Conservation (phyloP, 176 grass and related monocot species). For the Lolium rigidum region DNA sequence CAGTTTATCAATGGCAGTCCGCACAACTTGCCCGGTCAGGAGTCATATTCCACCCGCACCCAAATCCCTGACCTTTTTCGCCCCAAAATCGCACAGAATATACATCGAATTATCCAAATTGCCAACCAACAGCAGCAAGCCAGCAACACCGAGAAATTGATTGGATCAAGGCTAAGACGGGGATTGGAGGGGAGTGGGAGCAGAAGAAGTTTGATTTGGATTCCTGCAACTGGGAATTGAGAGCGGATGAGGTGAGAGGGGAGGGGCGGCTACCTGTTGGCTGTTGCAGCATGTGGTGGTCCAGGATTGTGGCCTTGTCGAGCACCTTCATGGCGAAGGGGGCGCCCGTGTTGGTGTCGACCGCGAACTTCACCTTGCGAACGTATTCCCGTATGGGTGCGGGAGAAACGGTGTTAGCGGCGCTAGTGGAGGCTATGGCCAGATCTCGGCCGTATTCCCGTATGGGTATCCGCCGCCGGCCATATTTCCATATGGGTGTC, state of each 20-base stretch:
- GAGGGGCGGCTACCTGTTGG: slow-evolving; percentile 18
- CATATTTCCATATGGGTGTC: too few relatives aligned
- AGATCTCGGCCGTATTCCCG: too few relatives aligned
- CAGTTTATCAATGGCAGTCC: neutral
- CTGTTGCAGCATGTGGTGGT: slow-evolving; percentile 93
- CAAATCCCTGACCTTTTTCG: neutral
- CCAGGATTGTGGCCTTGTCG: slow-evolving; percentile 81
- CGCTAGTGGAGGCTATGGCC: too few relatives aligned
- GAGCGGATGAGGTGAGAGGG: neutral
- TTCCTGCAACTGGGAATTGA: neutral
- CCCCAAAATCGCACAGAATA: slow-evolving; percentile 10
- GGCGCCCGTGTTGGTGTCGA: slow-evolving; percentile 63
- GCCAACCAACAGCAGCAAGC: neutral
- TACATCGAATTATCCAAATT: neutral
- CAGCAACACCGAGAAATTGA: neutral
- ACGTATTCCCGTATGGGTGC: slow-evolving; percentile 64
- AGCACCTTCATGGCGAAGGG: slow-evolving; percentile 89
- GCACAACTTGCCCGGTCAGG: neutral
- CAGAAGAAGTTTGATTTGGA: neutral
- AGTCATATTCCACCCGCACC: neutral
- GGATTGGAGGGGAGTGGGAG: neutral
- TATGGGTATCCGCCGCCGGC: too few relatives aligned
- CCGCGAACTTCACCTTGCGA: slow-evolving; percentile 96
- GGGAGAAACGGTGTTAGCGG: too few relatives aligned
- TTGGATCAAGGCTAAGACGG: neutral